Base-by-base conservation (phyloP, 345 rosid species). In the Passiflora organensis region DNA sequence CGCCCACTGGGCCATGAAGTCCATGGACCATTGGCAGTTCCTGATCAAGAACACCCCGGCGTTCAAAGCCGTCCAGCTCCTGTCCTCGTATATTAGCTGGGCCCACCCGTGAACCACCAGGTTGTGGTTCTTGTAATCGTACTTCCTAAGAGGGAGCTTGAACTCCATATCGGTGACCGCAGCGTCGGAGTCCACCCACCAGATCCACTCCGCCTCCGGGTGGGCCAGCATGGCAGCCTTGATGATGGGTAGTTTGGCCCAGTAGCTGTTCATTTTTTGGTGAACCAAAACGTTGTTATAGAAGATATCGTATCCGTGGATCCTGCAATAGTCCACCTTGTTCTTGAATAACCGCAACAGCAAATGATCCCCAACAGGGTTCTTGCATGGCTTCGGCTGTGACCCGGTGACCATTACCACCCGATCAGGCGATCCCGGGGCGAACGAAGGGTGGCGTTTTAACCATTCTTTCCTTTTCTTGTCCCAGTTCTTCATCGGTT, bases 151-250 rank as follows among this genome's bases (percentile, higher is more conserved):
- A 6, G 96, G 99, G 22, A 86, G 81, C 48, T 74, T 71, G 49
- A 72, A 93, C 63, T 93, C 99, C 99, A 93, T 89, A 72, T 91
- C 98, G 46, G 96, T 82, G 80, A 91, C 70, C 51, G 77, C 32
- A 13, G 98, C 99, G 60, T 93, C 99, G 58, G 99, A 86, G 70
- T 93, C 99, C 13, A 88, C 93, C 98, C 98, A 91, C 98, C 98
- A 91, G 86, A 91, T 85, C 98, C 98, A 91, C 71, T 88, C 96
- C 14, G 90, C 90, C 61, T 91, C 98, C 38, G 99, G 99, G 70
- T 93, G 99, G 46, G 96, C 89, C 51, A 91, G 50, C 99, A 91
- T 91, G 62, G 89, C 82, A 39, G 99, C 87, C 51, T 74, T 72
- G 20, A 88, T 79, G 48, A 72, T 79, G 21, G 99, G 94, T 2